Conservation (phyloP, 2,329 filamentous ascomycete species). For the Clathrospora elynae region DNA sequence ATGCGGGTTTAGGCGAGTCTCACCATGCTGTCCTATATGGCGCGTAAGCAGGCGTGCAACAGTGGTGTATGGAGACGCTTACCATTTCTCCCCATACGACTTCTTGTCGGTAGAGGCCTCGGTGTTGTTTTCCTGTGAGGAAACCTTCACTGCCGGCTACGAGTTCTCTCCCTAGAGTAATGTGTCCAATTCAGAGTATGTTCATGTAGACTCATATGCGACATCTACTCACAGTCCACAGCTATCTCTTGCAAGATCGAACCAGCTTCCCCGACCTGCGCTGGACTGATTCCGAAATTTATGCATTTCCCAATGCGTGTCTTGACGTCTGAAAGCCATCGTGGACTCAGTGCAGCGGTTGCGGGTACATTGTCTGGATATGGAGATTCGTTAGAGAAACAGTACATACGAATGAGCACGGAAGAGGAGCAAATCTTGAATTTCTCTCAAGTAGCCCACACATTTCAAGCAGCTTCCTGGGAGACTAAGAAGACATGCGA, state of each 20-base stretch:
- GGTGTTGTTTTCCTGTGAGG: conserved; percentile 65
- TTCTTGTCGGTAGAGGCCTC: conserved; percentile 67
- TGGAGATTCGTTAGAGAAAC: conserved; percentile 16
- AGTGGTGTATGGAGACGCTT: conserved; percentile 13
- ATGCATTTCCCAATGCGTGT: conserved; percentile 74
- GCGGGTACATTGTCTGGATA: conserved; percentile 10
- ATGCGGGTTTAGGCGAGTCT: conserved; percentile 30
- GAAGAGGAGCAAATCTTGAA: not conserved
- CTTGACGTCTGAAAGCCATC: conserved; percentile 74
- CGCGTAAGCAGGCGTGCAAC: conserved; percentile 31
- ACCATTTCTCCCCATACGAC: conserved; percentile 90
- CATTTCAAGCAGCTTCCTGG: not conserved
- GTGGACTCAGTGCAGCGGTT: conserved; percentile 44
- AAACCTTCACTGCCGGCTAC: conserved; percentile 77
- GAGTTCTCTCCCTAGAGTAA: conserved; percentile 60
- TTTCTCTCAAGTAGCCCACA: not conserved
- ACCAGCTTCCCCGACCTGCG: conserved; percentile 64
- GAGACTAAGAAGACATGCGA: no score
- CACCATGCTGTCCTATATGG: conserved; percentile 60
- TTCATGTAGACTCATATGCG: no score
- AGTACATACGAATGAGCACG: conserved; percentile 1
- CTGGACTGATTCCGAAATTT: conserved; percentile 68
- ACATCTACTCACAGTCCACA: conserved; percentile 60
- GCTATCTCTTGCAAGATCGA: conserved; percentile 64
- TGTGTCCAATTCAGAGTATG: not conserved